Percentiles rank a stretch among this genome's conserved stretches.
Evolutionary conservation across 345 rosid genomes (phyloP).

Genomic region (Jatropha curcas): DNA sequence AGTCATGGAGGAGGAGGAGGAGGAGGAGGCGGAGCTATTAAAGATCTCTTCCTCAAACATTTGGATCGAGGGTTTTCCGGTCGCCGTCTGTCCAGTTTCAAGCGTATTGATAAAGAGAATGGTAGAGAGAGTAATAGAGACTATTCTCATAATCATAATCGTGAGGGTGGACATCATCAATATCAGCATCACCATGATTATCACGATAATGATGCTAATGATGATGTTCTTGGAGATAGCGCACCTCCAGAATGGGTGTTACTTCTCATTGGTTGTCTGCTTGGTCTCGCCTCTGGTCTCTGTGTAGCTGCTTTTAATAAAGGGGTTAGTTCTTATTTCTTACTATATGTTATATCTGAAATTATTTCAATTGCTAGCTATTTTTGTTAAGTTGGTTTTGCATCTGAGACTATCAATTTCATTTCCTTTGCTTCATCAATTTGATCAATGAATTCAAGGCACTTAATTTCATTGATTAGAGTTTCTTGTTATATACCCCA

Average conservation of each 20-base stretch:
- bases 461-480: too few species aligned
- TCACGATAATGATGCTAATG: constrained; percentile 41
- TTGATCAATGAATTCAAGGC: not conserved
- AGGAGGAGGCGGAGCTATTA: constrained; percentile 3
- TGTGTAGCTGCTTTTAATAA: constrained; percentile 88
- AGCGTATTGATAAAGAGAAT: constrained; percentile 6
- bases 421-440: not conserved
- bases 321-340: constrained; percentile 49
- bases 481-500: too few species aligned
- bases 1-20: too few species aligned
- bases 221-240: constrained; percentile 60
- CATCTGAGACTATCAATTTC: not conserved
- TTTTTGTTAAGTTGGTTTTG: constrained; percentile 10
- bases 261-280: constrained; percentile 84
- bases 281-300: constrained; percentile 89
- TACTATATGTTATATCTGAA: not conserved
- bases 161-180: not conserved
- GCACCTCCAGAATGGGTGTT: constrained; percentile 98
- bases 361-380: not conserved
- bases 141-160: not conserved
- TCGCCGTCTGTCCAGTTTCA: constrained; percentile 15
- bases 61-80: constrained; percentile 18
- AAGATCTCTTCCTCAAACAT: constrained; percentile 14
- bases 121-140: not conserved
- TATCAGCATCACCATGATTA: not conserved